Evolutionary conservation across 169 alveolate genomes (phyloP), one percentile per base, ranked within the genome.

Genomic region (Eimeria tenella): DNA sequence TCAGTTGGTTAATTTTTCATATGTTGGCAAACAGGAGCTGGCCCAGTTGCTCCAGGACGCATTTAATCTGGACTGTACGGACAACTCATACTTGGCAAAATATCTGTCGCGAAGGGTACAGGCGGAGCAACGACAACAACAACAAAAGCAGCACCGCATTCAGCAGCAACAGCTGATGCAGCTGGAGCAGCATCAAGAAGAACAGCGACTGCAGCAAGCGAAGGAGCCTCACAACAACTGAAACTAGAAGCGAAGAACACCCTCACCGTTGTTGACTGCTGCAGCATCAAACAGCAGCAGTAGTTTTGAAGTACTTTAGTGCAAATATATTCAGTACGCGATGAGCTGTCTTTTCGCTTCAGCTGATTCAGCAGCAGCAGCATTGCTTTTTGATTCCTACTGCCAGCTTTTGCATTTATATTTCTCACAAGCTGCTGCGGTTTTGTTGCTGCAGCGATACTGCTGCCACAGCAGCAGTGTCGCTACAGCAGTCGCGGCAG

Each of bases 1-100:
- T 31, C 42, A 31, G 42, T 31, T 31, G 23, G 23, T 11, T 70
- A 9, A 6, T 52, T 19, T 50, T 42, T 15, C 10, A 87, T 25
- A 7, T 74, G 63, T 90, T 23, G 92, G 71, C 52, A 23, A 71
- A 15, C 90, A 94, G 70, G 96, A 96, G 63, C 65, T 96, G 79
- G 94, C 93, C 53, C 96, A 94, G 90, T 88, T 96, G 74, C 75
- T 96, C 10, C 93, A 74, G 5, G 96, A 96, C 63, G 96, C 97
- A 1, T 93, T 96, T 23, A 84, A 96, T 58, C 75, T 96, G 71
- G 71, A 74, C 10, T 77, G 95, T 19, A 52, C 77, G 23, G 92
- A 93, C 50, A 94, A 96, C 91, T 95, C 96, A 82, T 96, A 94
- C 62, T 89, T 94, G 42, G 94, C 87, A 17, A 95, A 95, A 74